Conservation (phyloP, 2,329 filamentous ascomycete genomes). For the Dryadomyces quercus-mongolicae region DNA sequence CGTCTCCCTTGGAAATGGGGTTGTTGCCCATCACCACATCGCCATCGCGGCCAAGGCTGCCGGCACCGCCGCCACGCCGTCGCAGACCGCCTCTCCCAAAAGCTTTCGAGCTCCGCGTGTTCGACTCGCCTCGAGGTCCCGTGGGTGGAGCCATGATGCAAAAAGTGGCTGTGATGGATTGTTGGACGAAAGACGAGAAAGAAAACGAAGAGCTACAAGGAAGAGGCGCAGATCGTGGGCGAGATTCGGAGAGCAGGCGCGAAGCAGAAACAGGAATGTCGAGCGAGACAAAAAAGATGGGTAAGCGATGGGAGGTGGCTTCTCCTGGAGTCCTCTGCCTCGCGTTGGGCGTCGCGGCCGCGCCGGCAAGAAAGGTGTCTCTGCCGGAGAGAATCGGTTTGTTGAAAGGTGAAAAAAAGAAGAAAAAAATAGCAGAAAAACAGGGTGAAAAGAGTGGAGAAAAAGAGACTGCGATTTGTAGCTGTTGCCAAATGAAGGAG, state of each 20-base stretch:
- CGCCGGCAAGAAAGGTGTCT: neutral
- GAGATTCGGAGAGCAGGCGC: neutral
- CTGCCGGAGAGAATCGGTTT: neutral
- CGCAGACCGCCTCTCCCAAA: neutral
- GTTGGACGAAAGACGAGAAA: neutral
- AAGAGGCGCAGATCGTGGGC: neutral
- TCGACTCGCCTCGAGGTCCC: neutral
- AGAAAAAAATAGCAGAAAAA: too few species aligned
- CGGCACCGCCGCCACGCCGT: constrained; percentile 26
- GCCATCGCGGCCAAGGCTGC: constrained; percentile 35
- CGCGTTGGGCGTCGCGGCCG: neutral
- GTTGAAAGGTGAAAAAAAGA: neutral
- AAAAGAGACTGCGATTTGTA: too few species aligned
- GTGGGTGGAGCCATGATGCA: constrained; percentile 1
- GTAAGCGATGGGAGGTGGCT: neutral
- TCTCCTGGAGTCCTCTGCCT: neutral
- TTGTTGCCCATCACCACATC: constrained; percentile 44
- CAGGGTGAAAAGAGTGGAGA: neutral
- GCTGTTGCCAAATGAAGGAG: too few species aligned
- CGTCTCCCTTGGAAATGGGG: constrained; percentile 7
- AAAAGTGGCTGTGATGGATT: neutral
- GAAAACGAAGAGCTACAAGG: neutral
- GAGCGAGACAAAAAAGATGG: neutral
- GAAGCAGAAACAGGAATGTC: neutral
- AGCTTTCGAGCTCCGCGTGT: neutral